phyloP scores from a whole-genome alignment of 1,284 basidiomycete genomes.

The Sphagnurus paluster region DNA sequence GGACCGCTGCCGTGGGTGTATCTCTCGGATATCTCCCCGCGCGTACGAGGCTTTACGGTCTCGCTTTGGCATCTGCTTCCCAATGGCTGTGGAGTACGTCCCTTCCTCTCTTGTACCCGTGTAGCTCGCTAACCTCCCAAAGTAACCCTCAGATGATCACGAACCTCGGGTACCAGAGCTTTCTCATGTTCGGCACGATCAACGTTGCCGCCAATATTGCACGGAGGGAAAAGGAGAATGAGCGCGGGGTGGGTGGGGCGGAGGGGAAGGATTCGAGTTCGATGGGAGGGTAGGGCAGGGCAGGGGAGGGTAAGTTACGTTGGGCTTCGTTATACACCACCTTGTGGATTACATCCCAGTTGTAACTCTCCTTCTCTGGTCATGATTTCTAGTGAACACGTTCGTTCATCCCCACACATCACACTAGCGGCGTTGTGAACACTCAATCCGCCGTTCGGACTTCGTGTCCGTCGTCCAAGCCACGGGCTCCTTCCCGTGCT shows the following conservation, averaged over 20 bases:
- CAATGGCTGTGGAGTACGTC: constrained; percentile 77
- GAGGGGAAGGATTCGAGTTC: too few species aligned
- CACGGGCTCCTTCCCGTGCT: constrained; percentile 81
- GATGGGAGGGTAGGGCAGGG: background rate
- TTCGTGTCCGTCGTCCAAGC: constrained; percentile 77
- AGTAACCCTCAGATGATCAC: constrained; percentile 67
- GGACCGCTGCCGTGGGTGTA: constrained; percentile 69
- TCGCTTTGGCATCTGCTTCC: constrained; percentile 66
- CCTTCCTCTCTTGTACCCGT: background rate
- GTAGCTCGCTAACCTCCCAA: constrained; percentile 40
- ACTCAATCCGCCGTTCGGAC: constrained; percentile 38
- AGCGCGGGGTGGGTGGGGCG: too few species aligned
- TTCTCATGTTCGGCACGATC: constrained; percentile 69
- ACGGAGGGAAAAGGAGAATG: constrained; percentile 34
- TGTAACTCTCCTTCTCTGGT: too few species aligned
- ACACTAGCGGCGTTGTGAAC: constrained; percentile 14
- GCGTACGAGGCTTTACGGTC: constrained; percentile 75
- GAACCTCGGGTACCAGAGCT: constrained; percentile 63
- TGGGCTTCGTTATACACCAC: too few species aligned
- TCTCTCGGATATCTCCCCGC: constrained; percentile 81
- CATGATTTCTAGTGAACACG: too few species aligned
- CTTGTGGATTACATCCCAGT: too few species aligned
- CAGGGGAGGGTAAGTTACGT: too few species aligned
- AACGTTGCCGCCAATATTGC: constrained; percentile 58
- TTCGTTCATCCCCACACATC: too few species aligned